Conservation (phyloP, 2,329 filamentous ascomycete genomes). For the Aspergillus sp. region DNA sequence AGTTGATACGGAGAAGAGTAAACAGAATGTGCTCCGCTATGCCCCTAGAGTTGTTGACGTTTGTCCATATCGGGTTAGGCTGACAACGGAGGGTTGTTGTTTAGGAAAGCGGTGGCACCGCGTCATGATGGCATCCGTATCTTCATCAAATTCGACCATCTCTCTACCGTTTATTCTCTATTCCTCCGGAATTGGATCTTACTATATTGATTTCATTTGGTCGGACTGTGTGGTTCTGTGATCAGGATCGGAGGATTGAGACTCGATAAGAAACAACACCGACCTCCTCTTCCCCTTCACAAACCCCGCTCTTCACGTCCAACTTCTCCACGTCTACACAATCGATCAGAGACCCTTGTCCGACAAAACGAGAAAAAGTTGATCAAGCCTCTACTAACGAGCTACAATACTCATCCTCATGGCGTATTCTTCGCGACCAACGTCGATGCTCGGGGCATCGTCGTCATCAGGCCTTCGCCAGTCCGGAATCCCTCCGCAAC, state of each 20-base stretch:
- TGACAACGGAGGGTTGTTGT: background rate
- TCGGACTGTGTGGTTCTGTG: background rate
- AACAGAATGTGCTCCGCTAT: conserved; percentile 5
- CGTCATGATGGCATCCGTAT: background rate
- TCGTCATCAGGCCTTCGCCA: conserved; percentile 29
- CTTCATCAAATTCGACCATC: background rate
- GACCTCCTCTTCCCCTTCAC: background rate
- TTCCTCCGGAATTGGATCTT: background rate
- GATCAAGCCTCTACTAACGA: background rate
- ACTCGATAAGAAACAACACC: background rate
- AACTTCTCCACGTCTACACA: background rate
- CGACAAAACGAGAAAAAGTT: background rate
- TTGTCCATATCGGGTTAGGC: conserved; percentile 34
- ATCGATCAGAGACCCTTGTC: too few species aligned
- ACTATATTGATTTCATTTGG: too few species aligned
- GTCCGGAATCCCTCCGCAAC: conserved; percentile 37
- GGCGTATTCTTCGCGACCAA: conserved; percentile 36
- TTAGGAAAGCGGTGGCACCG: conserved; percentile 3
- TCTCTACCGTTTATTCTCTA: background rate
- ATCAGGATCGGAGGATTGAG: background rate
- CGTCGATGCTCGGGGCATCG: conserved; percentile 28
- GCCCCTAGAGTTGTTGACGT: conserved; percentile 33
- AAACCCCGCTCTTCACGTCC: background rate
- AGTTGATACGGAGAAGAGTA: conserved; percentile 9
- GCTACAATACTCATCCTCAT: conserved; percentile 17